Base-by-base conservation (phyloP, 1,284 basidiomycete genomes). In the Sporisorium scitamineum region DNA sequence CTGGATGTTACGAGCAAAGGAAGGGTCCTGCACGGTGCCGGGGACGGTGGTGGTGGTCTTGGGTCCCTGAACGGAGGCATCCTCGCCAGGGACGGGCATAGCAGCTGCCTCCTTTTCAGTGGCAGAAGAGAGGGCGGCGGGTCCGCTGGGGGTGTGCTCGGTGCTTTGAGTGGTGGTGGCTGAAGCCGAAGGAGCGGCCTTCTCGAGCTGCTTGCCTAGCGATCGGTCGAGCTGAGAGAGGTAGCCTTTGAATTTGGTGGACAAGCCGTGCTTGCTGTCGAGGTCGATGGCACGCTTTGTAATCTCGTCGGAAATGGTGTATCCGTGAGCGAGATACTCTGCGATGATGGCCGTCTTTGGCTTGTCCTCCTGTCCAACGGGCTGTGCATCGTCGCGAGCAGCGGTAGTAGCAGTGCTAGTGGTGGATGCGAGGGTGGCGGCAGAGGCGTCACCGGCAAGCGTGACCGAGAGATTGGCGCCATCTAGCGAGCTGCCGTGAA, bases 211-310 rank as follows among this genome's bases (percentile, higher is more conserved):
- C 54, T 76, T 50, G 42, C 80, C 79, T 9, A 81, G 77, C 11
- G 72, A 61, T 31, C 78, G 76, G 70, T 81, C 80, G 52, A 81
- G 67, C 47, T 68, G 57, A n/a, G 67, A 60, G 41, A 81, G 77
- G 66, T 77, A 81, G 48, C 50, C 51, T 51, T 68, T 78, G 74
- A 81, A 81, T 20, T 64, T 71, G 56, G 54, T 56, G 24, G 76
- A 77, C 22, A 79, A 74, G 34, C 80, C 80, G 60, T 81, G 76
- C 80, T 81, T 73, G 62, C 58, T 66, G 65, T 82, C 80, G 56
- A 80, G 70, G 39, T 79, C 80, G 67, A 82, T 79, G 42, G 80
- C 80, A n/a, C 71, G 70, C 69, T 80, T 70, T 45, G 79, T 74
- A 52, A 80, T 69, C 34, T 80, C 79, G 64, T 82, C 80, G 48